phyloP scores from a whole-genome alignment of 176 grass and related monocot genomes.

The Luzula sylvatica region DNA sequence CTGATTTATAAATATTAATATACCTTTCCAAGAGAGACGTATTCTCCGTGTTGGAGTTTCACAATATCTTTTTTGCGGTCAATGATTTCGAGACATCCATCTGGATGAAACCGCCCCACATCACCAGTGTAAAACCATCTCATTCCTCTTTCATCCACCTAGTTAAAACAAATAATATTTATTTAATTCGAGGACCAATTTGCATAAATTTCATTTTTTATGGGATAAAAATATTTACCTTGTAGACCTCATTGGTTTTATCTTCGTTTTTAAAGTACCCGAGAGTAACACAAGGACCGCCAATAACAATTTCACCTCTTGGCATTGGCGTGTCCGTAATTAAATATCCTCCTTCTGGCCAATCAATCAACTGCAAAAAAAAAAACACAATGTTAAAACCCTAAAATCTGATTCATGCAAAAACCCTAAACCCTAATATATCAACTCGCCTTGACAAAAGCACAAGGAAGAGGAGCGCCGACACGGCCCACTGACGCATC shows the following conservation, averaged over 20 bases:
- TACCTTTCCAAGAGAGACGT: slow-evolving; percentile 93
- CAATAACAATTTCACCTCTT: slow-evolving; percentile 87
- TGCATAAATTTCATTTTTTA: too few relatives aligned
- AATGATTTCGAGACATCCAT: slow-evolving; percentile 93
- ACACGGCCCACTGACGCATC: slow-evolving; percentile 86
- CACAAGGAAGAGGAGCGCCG: slow-evolving; percentile 75
- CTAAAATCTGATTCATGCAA: too few relatives aligned
- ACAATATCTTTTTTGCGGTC: slow-evolving; percentile 97
- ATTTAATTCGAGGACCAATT: too few relatives aligned
- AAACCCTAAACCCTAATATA: too few relatives aligned
- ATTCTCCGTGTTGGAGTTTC: slow-evolving; percentile 98
- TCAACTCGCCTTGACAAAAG: slow-evolving; percentile 71
- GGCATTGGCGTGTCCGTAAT: slow-evolving; percentile 78
- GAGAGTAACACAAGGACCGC: slow-evolving; percentile 78
- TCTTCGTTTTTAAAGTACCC: slow-evolving; percentile 86
- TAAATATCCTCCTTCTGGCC: slow-evolving; percentile 80
- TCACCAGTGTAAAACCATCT: slow-evolving; percentile 94
- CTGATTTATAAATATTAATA: neutral
- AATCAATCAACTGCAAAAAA: slow-evolving; percentile 69
- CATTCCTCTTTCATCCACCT: slow-evolving; percentile 81
- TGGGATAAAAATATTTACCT: slow-evolving; percentile 25
- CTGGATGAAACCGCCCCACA: slow-evolving; percentile 69
- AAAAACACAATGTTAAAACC: too few relatives aligned
- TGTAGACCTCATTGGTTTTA: slow-evolving; percentile 95
- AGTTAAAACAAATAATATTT: neutral